Percentiles rank a stretch among this genome's conserved stretches.
These are phyloP conservation scores for Colletotrichum lentis DNA, from an alignment of 2,329 filamentous ascomycete species.

Conservation along the genomic window DNA sequence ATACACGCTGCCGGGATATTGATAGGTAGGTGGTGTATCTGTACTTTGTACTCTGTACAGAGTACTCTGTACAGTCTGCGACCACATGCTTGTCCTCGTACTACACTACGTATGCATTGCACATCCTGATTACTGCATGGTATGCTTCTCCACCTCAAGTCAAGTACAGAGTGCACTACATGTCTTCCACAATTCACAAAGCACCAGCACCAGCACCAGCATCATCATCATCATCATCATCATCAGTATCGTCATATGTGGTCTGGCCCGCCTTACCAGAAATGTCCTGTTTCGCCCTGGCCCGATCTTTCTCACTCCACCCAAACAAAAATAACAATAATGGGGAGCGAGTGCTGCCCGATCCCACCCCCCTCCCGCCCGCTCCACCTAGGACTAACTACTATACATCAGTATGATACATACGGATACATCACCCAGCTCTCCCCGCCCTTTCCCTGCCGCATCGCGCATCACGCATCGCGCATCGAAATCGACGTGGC, in stretches of 20 bases:
- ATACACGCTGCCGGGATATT: background rate
- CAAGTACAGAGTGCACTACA: background rate
- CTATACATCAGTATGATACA: constrained; percentile 32
- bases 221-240: constrained; percentile 9
- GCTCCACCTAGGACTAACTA: constrained; percentile 26
- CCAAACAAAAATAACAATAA: constrained; percentile 23
- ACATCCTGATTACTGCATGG: too few relatives aligned
- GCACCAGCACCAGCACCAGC: constrained; percentile 1
- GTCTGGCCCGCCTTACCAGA: constrained; percentile 23
- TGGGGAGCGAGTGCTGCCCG: constrained; percentile 33
- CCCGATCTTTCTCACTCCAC: constrained; percentile 26
- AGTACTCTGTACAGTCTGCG: background rate
- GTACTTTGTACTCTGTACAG: too few relatives aligned
- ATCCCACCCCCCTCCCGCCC: constrained; percentile 30
- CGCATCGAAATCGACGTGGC: constrained; percentile 37
- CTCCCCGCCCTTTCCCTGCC: constrained; percentile 34
- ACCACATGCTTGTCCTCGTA: constrained; percentile 7
- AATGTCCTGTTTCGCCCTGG: constrained; percentile 22
- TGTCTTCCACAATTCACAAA: constrained; percentile 19
- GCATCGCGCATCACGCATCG: constrained; percentile 36
- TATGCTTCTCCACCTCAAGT: background rate
- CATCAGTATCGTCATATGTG: constrained; percentile 9
- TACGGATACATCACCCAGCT: constrained; percentile 29
- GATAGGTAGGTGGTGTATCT: too few relatives aligned
- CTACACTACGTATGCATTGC: too few relatives aligned